Base-by-base conservation (phyloP, 805 yeast species). In the Metschnikowia cubensis region DNA sequence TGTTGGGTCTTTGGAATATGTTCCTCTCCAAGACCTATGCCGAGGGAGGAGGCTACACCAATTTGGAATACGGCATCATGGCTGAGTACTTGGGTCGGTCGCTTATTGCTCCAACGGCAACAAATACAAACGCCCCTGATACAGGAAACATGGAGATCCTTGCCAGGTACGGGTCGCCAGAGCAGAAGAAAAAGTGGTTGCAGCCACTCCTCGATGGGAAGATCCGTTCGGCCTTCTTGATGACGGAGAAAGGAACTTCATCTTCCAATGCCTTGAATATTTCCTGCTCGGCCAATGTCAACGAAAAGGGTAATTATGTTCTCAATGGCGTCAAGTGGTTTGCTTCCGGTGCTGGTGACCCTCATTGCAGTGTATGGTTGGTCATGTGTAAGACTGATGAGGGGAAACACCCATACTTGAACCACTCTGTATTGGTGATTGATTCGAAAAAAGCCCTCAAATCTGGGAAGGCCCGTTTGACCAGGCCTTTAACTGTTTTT, bases 291-390 rank as follows among this genome's bases (percentile, higher is more conserved):
- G 83, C 83, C 31, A 54, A 35, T 15, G 52, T 56, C 52, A 70
- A 67, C 50, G 59, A 59, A 4, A 63, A 61, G 14, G 83, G 80
- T 3, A 72, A 75, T 51, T 79, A 71, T 47, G 76, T 81, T 2
- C 55, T 83, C 43, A 79, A 79, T 53, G 87, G 87, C 5, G 73
- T 80, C 48, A 83, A 83, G 61, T 83, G 87, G 87, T 82, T 83
- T 75, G 83, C 85, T 2, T 80, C 85, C 0, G 87, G 87, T 29
- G 86, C 85, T 35, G 86, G 85, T 22, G 87, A 82, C 61, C 86
- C 85, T 22, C 73, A 85, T 48, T 76, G 83, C 62, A 57, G 66
- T 36, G 75, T 79, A 15, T 74, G 81, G 78, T 67, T 79, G 47
- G 78, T 76, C 22, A 77, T 78, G 81, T 79, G 80, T 59, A 75